Evolutionary conservation across 306 rosid species (phyloP), one percentile per base, ranked within the genome.

Genomic region (Prinsepia uniflora): DNA sequence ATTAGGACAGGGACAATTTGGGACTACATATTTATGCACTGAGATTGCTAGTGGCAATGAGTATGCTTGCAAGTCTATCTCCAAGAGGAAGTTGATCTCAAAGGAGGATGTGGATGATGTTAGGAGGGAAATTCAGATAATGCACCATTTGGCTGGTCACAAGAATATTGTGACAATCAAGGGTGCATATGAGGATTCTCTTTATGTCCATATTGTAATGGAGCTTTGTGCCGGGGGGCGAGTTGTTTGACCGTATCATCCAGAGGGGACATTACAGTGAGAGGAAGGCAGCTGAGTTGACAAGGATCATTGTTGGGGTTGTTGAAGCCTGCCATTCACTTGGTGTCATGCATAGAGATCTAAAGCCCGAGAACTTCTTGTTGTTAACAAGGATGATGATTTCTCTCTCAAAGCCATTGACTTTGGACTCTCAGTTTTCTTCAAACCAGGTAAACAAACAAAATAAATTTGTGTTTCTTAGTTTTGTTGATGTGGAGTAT

Each of bases 141-240:
- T 92, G 98, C 98, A 92, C 78, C 98, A 92, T 80, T 87, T 92
- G 79, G 86, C 98, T 5, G 98, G 98, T 80, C 98, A 92, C 80
- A 89, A 80, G 76, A 89, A 89, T 80, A 89, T 92, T 56, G 98
- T 92, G 76, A 87, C 98, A 75, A 92, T 92, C 58, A 92, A 87
- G 71, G 98, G 98, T 72, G 98, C 98, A 67, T 92, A 89, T 68
- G 98, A 92, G 85, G 98, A 92, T 81, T 74, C 95, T 0, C 82
- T 92, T 59, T 92, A 87, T 78, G 98, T 92, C 46, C 98, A 92
- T 79, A 92, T 92, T 75, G 98, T 92, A 74, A 92, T 92, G 98
- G 98, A 92, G 82, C 95, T 92, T 24, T 92, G 98, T 56, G 86
- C 87, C 3, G 98, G 98, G 0, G 0, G 98, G 98, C 11, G 98